Base-by-base conservation (phyloP, 1,284 basidiomycete genomes). In the Mixia osmundae region DNA sequence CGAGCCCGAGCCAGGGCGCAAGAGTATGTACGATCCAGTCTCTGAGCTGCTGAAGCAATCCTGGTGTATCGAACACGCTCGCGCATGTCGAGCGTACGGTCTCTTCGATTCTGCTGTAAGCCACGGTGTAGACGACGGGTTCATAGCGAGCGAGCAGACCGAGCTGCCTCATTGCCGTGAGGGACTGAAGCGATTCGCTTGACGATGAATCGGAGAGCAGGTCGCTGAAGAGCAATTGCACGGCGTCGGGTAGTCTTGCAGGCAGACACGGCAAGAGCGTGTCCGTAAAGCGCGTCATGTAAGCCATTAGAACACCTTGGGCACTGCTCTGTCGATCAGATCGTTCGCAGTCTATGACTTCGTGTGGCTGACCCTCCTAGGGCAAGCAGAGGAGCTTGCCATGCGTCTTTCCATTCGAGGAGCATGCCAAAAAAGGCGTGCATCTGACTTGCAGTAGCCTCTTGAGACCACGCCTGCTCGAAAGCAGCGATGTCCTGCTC, bases 121-220 rank as follows among this genome's bases (percentile, higher is more conserved):
- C 76, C 2, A 85, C 73, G 38, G 69, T 71, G 20, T 75, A 71
- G 19, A 91, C 67, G 35, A 82, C 69, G 2, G 71, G 69, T 45
- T 85, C 78, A 51, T 79, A 87, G 21, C 80, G 68, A 41, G 83
- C 76, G 21, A 82, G 61, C 10, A 89, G 60, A 2, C 76, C 76
- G 0, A 91, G 64, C 38, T 8, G 12, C 22, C 22, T 25, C 28
- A 8, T 15, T 19, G 9, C 28, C 20, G 28, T 6, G 14, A 7
- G 28, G 20, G 7, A 19, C 7, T 7, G 28, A 30, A 30, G 28
- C 20, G 14, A n/a, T 30, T 19, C 5, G 28, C 28, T 8, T 30
- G 14, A 6, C 28, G 28, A 30, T 9, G 9, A 16, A 14, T 14
- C 15, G n/a, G n/a, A n/a, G n/a, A 30, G 20, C 5, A 30, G 15